These are phyloP conservation scores for Pseudotulostoma volvatum DNA, from an alignment of 495 filamentous ascomycete species.

Conservation along the genomic window DNA sequence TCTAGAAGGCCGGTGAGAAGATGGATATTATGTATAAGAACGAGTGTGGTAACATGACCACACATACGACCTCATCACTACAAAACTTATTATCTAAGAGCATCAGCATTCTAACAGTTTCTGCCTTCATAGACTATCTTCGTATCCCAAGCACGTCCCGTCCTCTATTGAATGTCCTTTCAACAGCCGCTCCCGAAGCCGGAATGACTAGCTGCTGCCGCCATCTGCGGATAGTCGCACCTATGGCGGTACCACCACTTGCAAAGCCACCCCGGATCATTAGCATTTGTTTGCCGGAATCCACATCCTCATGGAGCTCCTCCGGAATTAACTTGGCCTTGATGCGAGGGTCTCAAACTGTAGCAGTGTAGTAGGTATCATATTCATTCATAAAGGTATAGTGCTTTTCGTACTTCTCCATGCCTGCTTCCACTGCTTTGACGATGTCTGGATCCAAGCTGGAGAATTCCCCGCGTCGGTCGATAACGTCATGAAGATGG, in stretches of 20 bases:
- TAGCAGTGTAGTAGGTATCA: slow-evolving; percentile 5
- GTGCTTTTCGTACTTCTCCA: slow-evolving; percentile 8
- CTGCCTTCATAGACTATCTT: slow-evolving; percentile 5
- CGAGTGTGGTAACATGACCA: too few species aligned
- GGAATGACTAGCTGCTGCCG: slow-evolving; percentile 6
- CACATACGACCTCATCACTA: too few species aligned
- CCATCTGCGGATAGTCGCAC: slow-evolving; percentile 4
- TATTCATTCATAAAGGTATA: slow-evolving; percentile 7
- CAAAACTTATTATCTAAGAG: slow-evolving; percentile 1
- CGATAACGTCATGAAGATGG: slow-evolving; percentile 1
- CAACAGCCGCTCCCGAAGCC: slow-evolving; percentile 3
- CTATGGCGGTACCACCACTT: slow-evolving; percentile 5
- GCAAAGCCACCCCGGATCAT: slow-evolving; percentile 2
- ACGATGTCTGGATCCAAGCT: slow-evolving; percentile 4
- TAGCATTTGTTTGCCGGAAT: neutral
- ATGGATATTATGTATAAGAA: too few species aligned
- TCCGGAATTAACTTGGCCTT: slow-evolving; percentile 3
- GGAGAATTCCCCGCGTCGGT: slow-evolving; percentile 1
- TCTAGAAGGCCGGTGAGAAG: too few species aligned
- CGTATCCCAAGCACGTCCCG: slow-evolving; percentile 5
- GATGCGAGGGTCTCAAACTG: slow-evolving; percentile 3
- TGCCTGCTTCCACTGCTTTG: slow-evolving; percentile 4
- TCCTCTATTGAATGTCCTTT: slow-evolving; percentile 1
- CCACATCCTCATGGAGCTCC: slow-evolving; percentile 3
- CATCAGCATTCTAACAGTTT: slow-evolving; percentile 6